Conservation (phyloP, 2,329 filamentous ascomycete genomes). For the Fusarium pseudograminearum region DNA sequence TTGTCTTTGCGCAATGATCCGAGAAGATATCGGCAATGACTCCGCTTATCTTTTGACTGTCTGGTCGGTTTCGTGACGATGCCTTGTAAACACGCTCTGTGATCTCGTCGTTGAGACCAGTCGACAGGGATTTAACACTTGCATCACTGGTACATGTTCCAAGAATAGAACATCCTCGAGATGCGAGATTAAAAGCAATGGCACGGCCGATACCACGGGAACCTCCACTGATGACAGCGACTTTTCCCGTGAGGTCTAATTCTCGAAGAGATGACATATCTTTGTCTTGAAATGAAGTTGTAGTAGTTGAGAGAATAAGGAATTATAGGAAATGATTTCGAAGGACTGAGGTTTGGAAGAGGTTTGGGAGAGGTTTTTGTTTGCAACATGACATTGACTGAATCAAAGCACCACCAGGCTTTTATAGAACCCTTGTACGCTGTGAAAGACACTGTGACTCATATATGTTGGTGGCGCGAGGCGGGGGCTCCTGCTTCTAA, state of each 20-base stretch:
- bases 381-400: background rate
- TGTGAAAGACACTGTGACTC: background rate
- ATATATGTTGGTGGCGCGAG: background rate
- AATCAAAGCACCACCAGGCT: background rate
- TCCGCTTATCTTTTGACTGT: slow-evolving; percentile 44
- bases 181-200: slow-evolving; percentile 46
- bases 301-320: background rate
- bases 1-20: slow-evolving; percentile 41
- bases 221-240: slow-evolving; percentile 39
- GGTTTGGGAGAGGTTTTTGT: background rate
- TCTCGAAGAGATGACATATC: slow-evolving; percentile 6
- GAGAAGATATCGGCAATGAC: slow-evolving; percentile 50
- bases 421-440: background rate
- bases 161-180: slow-evolving; percentile 49
- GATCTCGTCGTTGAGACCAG: slow-evolving; percentile 40
- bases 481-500: slow-evolving; percentile 2
- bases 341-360: background rate
- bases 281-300: rapidly evolving
- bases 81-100: slow-evolving; percentile 26
- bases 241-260: slow-evolving; percentile 31
- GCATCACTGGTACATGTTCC: slow-evolving; percentile 48
- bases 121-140: slow-evolving; percentile 39
- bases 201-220: slow-evolving; percentile 47
- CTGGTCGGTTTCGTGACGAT: slow-evolving; percentile 23
- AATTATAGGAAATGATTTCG: background rate